Conservation (phyloP, 2,329 filamentous ascomycete genomes). For the Fusarium brevicatenulatum region DNA sequence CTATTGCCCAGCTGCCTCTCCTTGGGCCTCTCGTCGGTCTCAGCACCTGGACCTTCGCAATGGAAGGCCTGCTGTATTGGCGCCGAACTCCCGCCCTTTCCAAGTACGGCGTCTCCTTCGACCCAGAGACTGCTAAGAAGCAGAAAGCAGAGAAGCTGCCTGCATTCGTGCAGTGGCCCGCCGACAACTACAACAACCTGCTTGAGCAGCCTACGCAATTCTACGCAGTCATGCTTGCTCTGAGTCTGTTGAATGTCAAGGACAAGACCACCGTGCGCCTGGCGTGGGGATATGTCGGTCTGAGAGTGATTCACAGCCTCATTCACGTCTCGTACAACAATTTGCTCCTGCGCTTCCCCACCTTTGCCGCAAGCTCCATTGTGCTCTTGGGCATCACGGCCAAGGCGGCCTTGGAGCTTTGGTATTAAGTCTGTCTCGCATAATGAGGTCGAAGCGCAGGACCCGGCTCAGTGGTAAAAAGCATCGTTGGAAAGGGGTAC, state of each 20-base stretch:
- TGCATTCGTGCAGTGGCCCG: not conserved
- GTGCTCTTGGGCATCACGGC: not conserved
- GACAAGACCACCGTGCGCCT: not conserved
- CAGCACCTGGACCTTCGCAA: not conserved
- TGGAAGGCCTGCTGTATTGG: not conserved
- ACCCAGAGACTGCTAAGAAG: not conserved
- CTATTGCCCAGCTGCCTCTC: not conserved
- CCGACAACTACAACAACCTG: not conserved
- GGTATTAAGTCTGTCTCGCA: rapidly evolving
- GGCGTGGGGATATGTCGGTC: not conserved
- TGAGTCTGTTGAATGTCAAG: not conserved
- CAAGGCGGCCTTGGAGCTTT: not conserved
- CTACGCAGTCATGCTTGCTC: not conserved
- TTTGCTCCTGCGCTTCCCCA: not conserved
- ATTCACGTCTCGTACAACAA: not conserved
- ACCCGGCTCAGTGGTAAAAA: not conserved
- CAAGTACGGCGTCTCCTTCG: not conserved
- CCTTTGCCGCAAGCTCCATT: not conserved
- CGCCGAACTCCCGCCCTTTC: not conserved
- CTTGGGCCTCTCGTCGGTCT: not conserved
- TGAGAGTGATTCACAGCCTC: not conserved
- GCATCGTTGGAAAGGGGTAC: too few species aligned
- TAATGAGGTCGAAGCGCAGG: not conserved
- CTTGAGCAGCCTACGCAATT: not conserved
- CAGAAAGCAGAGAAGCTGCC: not conserved